These are phyloP conservation scores for Fragilariopsis cylindrus DNA, from an alignment of 108 stramenopile species.

Conservation along the genomic window DNA sequence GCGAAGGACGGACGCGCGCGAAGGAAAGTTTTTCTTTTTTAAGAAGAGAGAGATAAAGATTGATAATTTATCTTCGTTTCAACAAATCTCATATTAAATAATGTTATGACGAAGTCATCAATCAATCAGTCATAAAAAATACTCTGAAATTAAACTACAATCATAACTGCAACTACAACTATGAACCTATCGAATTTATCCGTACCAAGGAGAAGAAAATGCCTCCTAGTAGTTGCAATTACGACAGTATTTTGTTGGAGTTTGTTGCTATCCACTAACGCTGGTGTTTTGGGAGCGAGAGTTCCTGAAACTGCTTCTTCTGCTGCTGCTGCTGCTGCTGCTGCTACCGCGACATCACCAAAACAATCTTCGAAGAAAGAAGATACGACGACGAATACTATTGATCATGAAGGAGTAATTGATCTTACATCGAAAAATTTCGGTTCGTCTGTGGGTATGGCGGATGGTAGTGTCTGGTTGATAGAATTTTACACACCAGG, in stretches of 20 bases:
- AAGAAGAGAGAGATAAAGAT: constrained; percentile 7
- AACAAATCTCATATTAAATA: no score
- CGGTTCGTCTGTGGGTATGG: constrained; percentile 33
- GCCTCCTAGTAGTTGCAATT: neutral
- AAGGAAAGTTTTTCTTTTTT: neutral
- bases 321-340: no score
- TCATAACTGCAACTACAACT: neutral
- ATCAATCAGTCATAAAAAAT: no score
- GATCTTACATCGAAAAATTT: constrained; percentile 61
- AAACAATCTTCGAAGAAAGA: neutral
- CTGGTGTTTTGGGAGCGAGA: neutral
- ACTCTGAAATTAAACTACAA: no score
- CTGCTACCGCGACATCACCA: no score
- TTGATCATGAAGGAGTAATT: constrained; percentile 1
- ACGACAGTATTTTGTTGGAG: neutral
- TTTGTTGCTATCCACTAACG: neutral
- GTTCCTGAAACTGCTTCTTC: neutral
- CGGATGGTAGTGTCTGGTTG: constrained; percentile 77
- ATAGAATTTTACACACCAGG: constrained; percentile 84
- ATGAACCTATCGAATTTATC: neutral
- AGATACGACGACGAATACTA: neutral
- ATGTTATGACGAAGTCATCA: no score
- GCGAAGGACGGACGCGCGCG: neutral
- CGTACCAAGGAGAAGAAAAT: neutral
- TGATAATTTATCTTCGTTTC: no score